These are phyloP conservation scores for Dactylorhiza incarnata DNA, from an alignment of 106 monocot species.

Conservation along the genomic window DNA sequence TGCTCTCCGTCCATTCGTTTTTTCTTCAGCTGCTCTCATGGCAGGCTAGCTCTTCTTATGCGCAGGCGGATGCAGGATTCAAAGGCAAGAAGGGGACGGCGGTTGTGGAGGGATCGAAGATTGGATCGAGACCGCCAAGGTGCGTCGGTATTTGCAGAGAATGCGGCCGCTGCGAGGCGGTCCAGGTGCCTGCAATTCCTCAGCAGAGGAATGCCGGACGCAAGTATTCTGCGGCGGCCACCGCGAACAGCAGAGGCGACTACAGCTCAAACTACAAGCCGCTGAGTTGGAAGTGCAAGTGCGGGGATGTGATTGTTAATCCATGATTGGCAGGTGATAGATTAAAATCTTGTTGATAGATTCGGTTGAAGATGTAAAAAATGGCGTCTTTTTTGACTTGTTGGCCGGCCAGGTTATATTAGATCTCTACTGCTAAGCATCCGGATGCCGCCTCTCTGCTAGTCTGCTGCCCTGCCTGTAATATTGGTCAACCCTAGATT, in stretches of 20 bases:
- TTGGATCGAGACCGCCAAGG: conserved; percentile 20
- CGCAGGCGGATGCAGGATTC: conserved; percentile 7
- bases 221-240: not conserved
- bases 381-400: too few species aligned
- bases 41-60: not conserved
- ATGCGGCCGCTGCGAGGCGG: conserved; percentile 22
- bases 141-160: conserved; percentile 15
- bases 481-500: too few species aligned
- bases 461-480: too few species aligned
- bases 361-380: too few species aligned
- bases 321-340: too few species aligned
- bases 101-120: conserved; percentile 10
- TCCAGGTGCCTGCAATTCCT: conserved; percentile 13
- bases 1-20: not conserved
- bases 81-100: not conserved
- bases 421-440: too few species aligned
- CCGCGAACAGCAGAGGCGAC: conserved; percentile 10
- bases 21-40: too few species aligned
- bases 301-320: conserved; percentile 20
- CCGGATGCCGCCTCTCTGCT: too few species aligned
- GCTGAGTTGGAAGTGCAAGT: conserved; percentile 25
- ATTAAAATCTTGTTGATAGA: too few species aligned
- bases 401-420: too few species aligned
- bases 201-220: not conserved
- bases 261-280: conserved; percentile 24